phyloP scores from a whole-genome alignment of 1,284 basidiomycete species.

The Rhodotorula sp. region DNA sequence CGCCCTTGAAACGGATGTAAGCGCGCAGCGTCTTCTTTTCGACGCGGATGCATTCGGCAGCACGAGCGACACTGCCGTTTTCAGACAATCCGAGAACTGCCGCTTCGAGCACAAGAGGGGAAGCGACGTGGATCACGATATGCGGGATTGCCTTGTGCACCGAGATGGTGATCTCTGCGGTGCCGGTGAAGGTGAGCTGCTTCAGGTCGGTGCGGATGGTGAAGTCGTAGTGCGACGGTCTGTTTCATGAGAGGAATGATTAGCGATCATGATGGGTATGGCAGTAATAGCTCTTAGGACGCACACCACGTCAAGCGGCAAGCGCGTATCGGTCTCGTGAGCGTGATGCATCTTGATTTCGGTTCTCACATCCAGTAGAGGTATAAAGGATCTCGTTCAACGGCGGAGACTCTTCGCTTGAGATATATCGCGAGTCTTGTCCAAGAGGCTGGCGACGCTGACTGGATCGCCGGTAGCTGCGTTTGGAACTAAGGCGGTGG shows the following conservation, averaged over 20 bases:
- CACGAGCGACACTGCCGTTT: slow-evolving; percentile 42
- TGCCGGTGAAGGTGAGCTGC: slow-evolving; percentile 71
- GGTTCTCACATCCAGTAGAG: no score
- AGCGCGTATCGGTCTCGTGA: no score
- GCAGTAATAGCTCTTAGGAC: background rate
- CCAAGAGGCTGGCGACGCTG: no score
- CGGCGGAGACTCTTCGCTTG: no score
- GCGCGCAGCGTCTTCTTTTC: slow-evolving; percentile 57
- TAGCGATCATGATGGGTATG: background rate
- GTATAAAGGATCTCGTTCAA: no score
- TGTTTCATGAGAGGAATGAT: slow-evolving; percentile 35
- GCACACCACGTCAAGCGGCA: background rate
- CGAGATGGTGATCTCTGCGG: slow-evolving; percentile 69
- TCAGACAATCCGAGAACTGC: slow-evolving; percentile 64
- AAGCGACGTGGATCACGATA: slow-evolving; percentile 61
- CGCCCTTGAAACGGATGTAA: slow-evolving; percentile 58
- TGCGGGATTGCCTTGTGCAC: slow-evolving; percentile 62
- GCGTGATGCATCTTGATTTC: no score
- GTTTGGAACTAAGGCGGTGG: no score
- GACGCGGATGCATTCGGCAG: background rate
- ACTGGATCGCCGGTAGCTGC: no score
- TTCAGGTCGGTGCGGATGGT: slow-evolving; percentile 81
- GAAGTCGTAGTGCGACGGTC: slow-evolving; percentile 77
- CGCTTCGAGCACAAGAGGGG: slow-evolving; percentile 65
- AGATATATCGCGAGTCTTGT: no score